Base-by-base conservation (phyloP, 345 rosid genomes). In the Mangifera indica region DNA sequence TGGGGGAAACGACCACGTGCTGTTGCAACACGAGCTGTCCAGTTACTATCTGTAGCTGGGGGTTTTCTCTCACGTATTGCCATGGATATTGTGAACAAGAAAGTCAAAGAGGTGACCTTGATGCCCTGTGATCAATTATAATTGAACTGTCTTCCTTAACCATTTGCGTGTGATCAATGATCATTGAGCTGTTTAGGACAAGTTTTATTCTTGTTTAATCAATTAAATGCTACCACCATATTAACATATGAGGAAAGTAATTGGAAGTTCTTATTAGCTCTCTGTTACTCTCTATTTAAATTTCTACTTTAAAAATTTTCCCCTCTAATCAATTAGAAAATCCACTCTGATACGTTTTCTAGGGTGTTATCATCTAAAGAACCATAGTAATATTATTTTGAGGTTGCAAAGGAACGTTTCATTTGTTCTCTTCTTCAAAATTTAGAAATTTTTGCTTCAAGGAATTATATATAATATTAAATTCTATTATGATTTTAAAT, bases 1-100 rank as follows among this genome's bases (percentile, higher is more conserved):
- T 94, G 98, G 98, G 98, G 97, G n/a, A 94, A 89, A 76, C 88
- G 97, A 3, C 97, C 97, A 2, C 92, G 89, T 53, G 97, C 97
- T 13, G 97, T 94, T 78, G 97, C 90, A 26, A 90, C 93, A 25
- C 84, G 97, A n/a, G 65, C 79, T 81, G 75, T 92, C 52, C 98
- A 94, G 75, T 80, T 94, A 46, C 82, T 90, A 8, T 89, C 98
- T 29, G 98, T 94, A 46, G 97, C 97, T 0, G 98, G 98, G 37
- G 97, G 97, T 56, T 94, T 94, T 79, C 97, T 94, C 69, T 94
- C 98, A 4, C 92, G 88, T 22, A 21, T 91, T 25, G 88, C 85
- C 24, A 70, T 62, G 79, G 98, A 94, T 76, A 66, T 94, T 29
- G 85, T 94, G 7, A 94, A 83, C 79, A 94, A 90, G 84, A 91